Conservation (phyloP, 2,329 filamentous ascomycete species). For the Cladosporium sp. region DNA sequence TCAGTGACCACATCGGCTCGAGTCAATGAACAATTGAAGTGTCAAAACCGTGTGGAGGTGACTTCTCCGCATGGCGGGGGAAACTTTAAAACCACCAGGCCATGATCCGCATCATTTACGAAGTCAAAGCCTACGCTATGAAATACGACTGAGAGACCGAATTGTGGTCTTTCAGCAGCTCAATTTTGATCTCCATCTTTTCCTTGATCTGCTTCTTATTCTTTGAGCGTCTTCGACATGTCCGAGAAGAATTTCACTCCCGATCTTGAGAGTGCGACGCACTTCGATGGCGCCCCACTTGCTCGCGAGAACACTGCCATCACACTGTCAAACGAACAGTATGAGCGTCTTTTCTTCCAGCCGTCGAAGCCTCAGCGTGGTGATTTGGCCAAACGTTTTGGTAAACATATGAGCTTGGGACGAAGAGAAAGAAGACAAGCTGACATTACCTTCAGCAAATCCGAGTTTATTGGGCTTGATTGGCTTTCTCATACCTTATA, state of each 20-base stretch:
- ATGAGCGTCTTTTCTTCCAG: conserved; percentile 28
- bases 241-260: conserved; percentile 4
- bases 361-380: conserved; percentile 20
- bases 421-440: neutral
- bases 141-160: no score
- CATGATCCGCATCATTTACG: neutral
- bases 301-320: conserved; percentile 23
- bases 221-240: neutral
- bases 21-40: no score
- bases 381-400: conserved; percentile 25
- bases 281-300: conserved; percentile 16
- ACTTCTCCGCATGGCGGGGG: conserved; percentile 7
- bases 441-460: conserved; percentile 17
- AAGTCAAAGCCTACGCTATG: neutral
- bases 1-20: no score
- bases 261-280: conserved; percentile 5
- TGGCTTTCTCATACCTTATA: conserved; percentile 26
- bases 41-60: no score
- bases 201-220: no score
- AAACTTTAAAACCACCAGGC: neutral
- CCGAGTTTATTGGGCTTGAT: conserved; percentile 27
- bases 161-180: no score
- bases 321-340: conserved; percentile 24
- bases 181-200: no score
- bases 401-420: conserved; percentile 3